Conservation (phyloP, 495 filamentous ascomycete genomes). For the Hypoxylon crocopeplum region DNA sequence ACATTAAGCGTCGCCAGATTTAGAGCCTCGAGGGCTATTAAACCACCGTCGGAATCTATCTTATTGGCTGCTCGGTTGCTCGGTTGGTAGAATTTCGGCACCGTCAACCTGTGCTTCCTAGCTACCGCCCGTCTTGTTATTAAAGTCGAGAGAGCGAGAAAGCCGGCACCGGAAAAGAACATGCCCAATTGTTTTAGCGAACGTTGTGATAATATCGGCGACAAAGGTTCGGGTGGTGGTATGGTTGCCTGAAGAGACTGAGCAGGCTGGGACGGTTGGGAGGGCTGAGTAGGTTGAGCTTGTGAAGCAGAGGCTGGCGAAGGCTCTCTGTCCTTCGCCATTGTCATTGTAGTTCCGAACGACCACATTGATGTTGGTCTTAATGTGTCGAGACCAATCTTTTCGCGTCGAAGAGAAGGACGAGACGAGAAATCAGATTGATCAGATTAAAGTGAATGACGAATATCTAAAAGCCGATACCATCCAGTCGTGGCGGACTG, state of each 20-base stretch:
- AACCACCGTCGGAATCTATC: constrained; percentile 33
- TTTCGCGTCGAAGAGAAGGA: background rate
- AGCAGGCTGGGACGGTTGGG: background rate
- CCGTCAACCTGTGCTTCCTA: constrained; percentile 58
- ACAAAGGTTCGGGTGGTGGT: constrained; percentile 13
- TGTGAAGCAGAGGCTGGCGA: constrained; percentile 6
- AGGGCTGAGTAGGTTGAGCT: background rate
- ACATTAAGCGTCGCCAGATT: constrained; percentile 86
- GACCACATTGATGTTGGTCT: constrained; percentile 38
- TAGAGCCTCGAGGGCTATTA: constrained; percentile 79
- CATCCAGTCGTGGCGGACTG: background rate
- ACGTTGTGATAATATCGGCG: constrained; percentile 43
- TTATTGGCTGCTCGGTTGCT: constrained; percentile 52
- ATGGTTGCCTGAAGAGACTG: constrained; percentile 21
- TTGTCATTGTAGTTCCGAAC: constrained; percentile 44
- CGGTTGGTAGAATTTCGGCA: constrained; percentile 71
- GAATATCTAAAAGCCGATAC: background rate
- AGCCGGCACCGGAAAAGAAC: constrained; percentile 74
- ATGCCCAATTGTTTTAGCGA: constrained; percentile 61
- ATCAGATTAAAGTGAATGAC: background rate
- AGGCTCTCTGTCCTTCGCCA: constrained; percentile 40
- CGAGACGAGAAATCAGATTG: background rate
- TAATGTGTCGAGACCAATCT: background rate
- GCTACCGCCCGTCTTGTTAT: constrained; percentile 73
- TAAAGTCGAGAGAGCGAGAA: constrained; percentile 70